Conservation (phyloP, 192 early-diverging fungal genomes). For the Linnemannia zychae region DNA sequence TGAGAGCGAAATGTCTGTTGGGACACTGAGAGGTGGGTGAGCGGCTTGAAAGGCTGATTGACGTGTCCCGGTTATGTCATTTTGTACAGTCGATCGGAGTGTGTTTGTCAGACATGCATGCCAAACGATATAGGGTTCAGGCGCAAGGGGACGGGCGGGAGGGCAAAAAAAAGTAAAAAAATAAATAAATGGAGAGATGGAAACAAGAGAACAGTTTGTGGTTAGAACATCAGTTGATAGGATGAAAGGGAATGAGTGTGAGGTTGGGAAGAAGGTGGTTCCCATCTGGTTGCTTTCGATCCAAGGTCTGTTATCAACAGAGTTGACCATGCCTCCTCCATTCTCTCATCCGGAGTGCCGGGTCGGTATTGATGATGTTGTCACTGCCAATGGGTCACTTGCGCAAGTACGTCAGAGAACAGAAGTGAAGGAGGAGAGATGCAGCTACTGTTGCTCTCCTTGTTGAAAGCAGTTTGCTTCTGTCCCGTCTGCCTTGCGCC, state of each 20-base stretch:
- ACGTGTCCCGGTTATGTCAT: slow-evolving; percentile 2
- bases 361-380: not conserved
- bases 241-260: not conserved
- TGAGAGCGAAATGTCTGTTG: slow-evolving; percentile 80
- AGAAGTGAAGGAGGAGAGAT: not conserved
- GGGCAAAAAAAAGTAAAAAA: not conserved
- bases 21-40: slow-evolving; percentile 80
- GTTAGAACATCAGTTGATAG: not conserved
- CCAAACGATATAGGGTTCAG: not conserved
- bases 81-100: not conserved
- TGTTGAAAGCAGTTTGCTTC: not conserved
- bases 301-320: not conserved
- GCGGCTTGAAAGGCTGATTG: slow-evolving; percentile 75
- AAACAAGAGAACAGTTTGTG: not conserved
- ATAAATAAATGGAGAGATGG: not conserved
- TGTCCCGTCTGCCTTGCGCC: not conserved
- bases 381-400: not conserved
- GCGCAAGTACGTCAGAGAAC: not conserved
- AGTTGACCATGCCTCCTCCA: too few relatives aligned
- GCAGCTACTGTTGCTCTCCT: not conserved
- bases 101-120: not conserved
- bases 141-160: not conserved
- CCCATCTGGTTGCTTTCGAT: not conserved
- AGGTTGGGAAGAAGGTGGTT: not conserved
- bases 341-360: not conserved